Base-by-base conservation (phyloP, 2,329 filamentous ascomycete genomes). In the Monilinia polystroma region DNA sequence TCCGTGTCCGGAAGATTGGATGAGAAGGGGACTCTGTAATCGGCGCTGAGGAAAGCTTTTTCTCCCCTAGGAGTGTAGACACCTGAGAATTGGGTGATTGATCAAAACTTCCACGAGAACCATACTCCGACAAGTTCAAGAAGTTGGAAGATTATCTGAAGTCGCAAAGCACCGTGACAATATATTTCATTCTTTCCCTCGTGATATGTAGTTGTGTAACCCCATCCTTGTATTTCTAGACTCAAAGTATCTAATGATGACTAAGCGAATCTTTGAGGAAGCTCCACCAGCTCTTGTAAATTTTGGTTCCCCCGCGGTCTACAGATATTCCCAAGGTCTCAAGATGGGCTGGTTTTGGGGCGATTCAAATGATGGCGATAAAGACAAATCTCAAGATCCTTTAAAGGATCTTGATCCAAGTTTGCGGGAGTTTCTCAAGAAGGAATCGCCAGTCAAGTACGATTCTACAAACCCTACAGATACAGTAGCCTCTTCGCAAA, bases 401-500 rank as follows among this genome's bases (percentile, higher is more conserved):
- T 81, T 86, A 70, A 81, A 83, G 70, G 82, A 86, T 69, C 83
- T 91, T 69, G 88, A 90, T 73, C 85, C 87, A 26, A 82, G 81
- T 43, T 80, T 91, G 23, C 84, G 84, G 71, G 85, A 89, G 45
- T 90, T 88, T 75, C 82, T 91, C 69, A 80, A 87, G 70, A 84
- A 86, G 77, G 86, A 90, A 80, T 83, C 86, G 8, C 85, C 87
- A n/a, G 78, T 82, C 66, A 84, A 86, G 68, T 76, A 77, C 69
- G 69, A 68, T 51, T 58, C 74, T 20, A 70, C 72, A 20, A 69
- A 71, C 41, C 64, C 73, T 10, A 65, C 70, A 47, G 58, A 68
- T 35, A 20, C 71, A 63, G 26, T 68, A 47, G 26, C 68, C 11
- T 41, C 47, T 54, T 35, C 64, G 57, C 54, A 70, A 59, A 35